These are phyloP conservation scores for Diaporthe destruens DNA, from an alignment of 2,329 filamentous ascomycete genomes.

Conservation along the genomic window DNA sequence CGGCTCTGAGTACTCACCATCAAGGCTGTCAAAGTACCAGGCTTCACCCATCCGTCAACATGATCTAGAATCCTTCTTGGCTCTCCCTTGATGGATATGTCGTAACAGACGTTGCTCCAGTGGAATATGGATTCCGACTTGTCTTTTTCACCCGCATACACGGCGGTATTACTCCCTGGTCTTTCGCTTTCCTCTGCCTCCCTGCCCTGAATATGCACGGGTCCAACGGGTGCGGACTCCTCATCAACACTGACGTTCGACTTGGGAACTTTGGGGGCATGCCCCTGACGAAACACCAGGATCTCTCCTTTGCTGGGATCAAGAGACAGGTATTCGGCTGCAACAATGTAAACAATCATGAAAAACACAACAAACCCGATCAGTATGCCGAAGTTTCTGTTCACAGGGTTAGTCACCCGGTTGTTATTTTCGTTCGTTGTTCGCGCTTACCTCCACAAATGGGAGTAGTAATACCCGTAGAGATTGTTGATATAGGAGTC, in stretches of 20 bases:
- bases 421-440: background rate
- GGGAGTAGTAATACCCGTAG: conserved; percentile 67
- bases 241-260: conserved; percentile 73
- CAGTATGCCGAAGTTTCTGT: conserved; percentile 74
- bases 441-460: conserved; percentile 69
- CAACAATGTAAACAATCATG: conserved; percentile 70
- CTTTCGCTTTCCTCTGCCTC: conserved; percentile 52
- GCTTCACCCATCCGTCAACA: conserved; percentile 43
- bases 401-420: background rate
- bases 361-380: conserved; percentile 74
- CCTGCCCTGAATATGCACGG: conserved; percentile 59
- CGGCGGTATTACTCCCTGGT: conserved; percentile 30
- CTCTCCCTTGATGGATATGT: conserved; percentile 41
- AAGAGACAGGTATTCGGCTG: conserved; percentile 74
- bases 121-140: conserved; percentile 35
- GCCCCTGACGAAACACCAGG: conserved; percentile 78
- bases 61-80: conserved; percentile 38
- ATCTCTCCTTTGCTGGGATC: conserved; percentile 82
- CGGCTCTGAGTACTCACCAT: conserved; percentile 37
- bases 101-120: conserved; percentile 42
- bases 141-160: background rate
- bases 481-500: conserved; percentile 67
- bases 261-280: conserved; percentile 69
- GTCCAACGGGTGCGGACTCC: conserved; percentile 63
- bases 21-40: conserved; percentile 40